Evolutionary conservation across 1,284 basidiomycete genomes (phyloP).

Genomic region (Uromyces viciae-fabae): DNA sequence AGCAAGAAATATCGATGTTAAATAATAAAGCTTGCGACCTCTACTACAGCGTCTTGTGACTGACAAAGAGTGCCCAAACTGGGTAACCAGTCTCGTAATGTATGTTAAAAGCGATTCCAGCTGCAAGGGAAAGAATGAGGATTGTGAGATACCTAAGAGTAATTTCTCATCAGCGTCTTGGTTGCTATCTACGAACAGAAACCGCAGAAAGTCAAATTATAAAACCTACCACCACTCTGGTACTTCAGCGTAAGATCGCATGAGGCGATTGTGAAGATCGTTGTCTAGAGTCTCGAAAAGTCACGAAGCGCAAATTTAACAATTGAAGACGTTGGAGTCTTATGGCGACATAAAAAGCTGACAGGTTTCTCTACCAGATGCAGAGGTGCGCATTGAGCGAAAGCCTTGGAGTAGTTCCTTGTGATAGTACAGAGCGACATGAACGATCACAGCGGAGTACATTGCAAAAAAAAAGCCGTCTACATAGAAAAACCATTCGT

Average conservation of each 20-base stretch:
- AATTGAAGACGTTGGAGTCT: background rate
- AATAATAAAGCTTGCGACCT: background rate
- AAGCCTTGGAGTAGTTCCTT: slow-evolving; percentile 30
- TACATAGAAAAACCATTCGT: background rate
- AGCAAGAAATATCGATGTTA: background rate
- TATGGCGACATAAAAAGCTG: background rate
- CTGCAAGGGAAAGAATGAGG: slow-evolving; percentile 19
- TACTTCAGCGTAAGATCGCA: slow-evolving; percentile 21
- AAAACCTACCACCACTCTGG: slow-evolving; percentile 41
- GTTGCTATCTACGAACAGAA: background rate
- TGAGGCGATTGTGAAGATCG: slow-evolving; percentile 41
- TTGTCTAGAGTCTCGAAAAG: background rate
- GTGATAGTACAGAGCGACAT: slow-evolving; percentile 36
- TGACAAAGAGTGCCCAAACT: slow-evolving; percentile 42
- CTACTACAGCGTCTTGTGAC: background rate
- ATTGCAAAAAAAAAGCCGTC: slow-evolving; percentile 42
- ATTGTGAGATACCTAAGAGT: slow-evolving; percentile 23
- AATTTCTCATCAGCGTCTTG: background rate
- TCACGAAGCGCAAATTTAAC: background rate
- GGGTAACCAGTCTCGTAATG: slow-evolving; percentile 41
- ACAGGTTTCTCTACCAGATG: slow-evolving; percentile 13
- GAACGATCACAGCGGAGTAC: slow-evolving; percentile 24
- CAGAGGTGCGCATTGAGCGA: background rate
- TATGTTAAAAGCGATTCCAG: slow-evolving; percentile 27
- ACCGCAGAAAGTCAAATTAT: background rate